Conservation (phyloP, 2,329 filamentous ascomycete genomes). For the Sporothrix euskadiensis region DNA sequence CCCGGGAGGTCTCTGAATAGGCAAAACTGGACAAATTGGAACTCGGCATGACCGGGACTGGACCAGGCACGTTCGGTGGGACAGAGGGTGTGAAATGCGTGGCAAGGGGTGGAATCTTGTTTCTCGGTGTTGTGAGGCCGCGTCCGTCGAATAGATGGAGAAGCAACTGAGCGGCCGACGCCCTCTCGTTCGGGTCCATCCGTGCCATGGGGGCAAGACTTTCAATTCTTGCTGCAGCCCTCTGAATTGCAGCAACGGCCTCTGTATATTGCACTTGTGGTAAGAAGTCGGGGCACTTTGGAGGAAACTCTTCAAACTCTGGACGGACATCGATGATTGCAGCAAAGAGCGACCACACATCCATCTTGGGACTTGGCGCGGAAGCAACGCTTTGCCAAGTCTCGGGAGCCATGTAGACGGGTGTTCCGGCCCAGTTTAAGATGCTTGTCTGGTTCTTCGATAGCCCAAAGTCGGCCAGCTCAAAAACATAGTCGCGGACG, state of each 20-base stretch:
- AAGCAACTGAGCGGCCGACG: conserved; percentile 5
- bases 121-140: neutral
- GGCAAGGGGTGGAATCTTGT: neutral
- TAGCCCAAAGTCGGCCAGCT: conserved; percentile 8
- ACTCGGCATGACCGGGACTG: neutral
- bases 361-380: neutral
- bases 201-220: neutral
- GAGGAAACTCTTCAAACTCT: neutral
- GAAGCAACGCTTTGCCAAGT: neutral
- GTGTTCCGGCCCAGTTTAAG: neutral
- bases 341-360: conserved; percentile 12
- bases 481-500: neutral
- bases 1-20: neutral
- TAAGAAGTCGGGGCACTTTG: neutral
- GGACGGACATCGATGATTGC: neutral
- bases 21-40: neutral
- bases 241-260: neutral
- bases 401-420: neutral
- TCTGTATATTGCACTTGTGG: neutral
- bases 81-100: neutral
- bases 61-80: neutral
- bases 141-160: neutral
- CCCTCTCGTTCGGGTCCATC: neutral
- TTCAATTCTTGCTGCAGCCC: no score
- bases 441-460: neutral